Conservation (phyloP, 148 eudicot species). For the Amaranthus palmeri region DNA sequence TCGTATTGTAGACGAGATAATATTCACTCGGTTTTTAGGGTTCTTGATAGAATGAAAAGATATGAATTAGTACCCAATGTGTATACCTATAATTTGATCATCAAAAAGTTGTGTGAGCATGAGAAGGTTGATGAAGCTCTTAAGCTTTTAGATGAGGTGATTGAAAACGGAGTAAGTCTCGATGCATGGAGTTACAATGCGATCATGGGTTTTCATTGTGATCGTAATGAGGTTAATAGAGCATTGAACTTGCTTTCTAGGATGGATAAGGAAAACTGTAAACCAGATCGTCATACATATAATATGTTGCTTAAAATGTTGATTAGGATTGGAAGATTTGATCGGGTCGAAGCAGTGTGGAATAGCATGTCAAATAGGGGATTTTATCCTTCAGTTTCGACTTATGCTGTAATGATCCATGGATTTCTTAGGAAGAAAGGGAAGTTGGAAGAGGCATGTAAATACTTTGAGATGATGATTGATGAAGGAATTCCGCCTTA, state of each 20-base stretch:
- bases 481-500: constrained; percentile 90
- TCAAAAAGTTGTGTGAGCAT: constrained; percentile 51
- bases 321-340: constrained; percentile 63
- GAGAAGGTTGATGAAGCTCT: constrained; percentile 63
- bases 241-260: constrained; percentile 49
- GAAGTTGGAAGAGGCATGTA: constrained; percentile 66
- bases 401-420: constrained; percentile 76
- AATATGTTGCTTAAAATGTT: constrained; percentile 78
- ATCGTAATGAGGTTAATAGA: constrained; percentile 57
- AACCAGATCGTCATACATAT: constrained; percentile 62
- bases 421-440: constrained; percentile 71
- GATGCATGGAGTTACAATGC: constrained; percentile 77
- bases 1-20: constrained; percentile 59
- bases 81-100: constrained; percentile 60
- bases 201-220: constrained; percentile 58
- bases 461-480: constrained; percentile 73
- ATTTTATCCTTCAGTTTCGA: constrained; percentile 62
- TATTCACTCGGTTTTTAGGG: constrained; percentile 53
- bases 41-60: constrained; percentile 70
- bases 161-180: constrained; percentile 38
- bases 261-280: constrained; percentile 51
- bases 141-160: constrained; percentile 65
- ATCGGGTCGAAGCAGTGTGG: constrained; percentile 56
- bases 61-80: constrained; percentile 65
- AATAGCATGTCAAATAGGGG: constrained; percentile 50